Base-by-base conservation (phyloP, 2,329 filamentous ascomycete species). In the Paraconiothyrium brasiliense region DNA sequence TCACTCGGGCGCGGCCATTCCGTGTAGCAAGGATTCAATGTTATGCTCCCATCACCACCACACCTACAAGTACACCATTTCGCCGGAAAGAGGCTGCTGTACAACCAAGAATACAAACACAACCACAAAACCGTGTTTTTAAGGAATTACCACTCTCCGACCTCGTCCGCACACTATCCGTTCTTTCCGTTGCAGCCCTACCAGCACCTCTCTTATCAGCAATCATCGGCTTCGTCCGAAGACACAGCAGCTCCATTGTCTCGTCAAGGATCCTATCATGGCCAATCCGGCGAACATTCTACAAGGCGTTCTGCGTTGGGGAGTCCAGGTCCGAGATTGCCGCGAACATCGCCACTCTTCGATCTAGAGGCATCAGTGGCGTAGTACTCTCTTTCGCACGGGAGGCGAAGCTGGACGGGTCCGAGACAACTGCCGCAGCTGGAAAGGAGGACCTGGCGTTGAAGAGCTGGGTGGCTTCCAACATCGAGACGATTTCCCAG, bases 311-410 rank as follows among this genome's bases (percentile, higher is more conserved):
- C 43, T 57, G 54, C 13, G 54, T 57, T 10, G 54, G 54, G 8
- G 54, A 57, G 54, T n/a, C 30, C 43, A 50, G 37, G 24, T 57
- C 55, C 46, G 55, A 57, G 46, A 57, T 57, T 32, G 44, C 55
- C 30, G 55, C 30, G 35, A 57, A 57, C 44, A 57, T 57, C 44
- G 55, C 55, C 32, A 57, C 46, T 24, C 44, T 57, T 22, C 34
- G 46, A 3, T 50, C 55, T 22, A 41, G 55, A 20, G 55, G 55
- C 35, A 57, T 57, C 55, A 57, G n/a, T 14, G 55, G 55, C 55
- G 55, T 57, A 5, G 55, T 43, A 2, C 46, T 57, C 22, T 50
- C 46, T n/a, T 57, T 49, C 50, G 55, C 46, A 30, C 55, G 55
- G 14, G 55, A 57, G 34, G 46, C 55, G 27, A 57, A 57, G 35